These are phyloP conservation scores for Syzygium malaccense DNA, from an alignment of 441 rosid genomes.

Conservation along the genomic window DNA sequence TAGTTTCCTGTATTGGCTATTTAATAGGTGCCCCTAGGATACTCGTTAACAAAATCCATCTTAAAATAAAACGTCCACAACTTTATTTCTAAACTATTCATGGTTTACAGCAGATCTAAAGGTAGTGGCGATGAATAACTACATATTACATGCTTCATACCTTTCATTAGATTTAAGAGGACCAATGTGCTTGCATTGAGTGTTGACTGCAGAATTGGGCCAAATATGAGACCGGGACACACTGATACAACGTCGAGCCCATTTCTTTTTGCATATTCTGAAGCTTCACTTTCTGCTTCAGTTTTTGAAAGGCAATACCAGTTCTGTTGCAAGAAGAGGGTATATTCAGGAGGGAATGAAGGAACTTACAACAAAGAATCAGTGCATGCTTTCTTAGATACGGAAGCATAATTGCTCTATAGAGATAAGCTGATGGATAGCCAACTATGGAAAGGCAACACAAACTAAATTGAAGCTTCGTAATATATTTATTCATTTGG, in stretches of 20 bases:
- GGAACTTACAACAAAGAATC: neutral
- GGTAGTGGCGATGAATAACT: neutral
- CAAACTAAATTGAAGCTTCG: neutral
- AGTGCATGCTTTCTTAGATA: neutral
- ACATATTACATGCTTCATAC: constrained; percentile 7
- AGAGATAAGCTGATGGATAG: neutral
- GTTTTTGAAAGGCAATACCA: constrained; percentile 68
- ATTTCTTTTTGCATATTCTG: constrained; percentile 35
- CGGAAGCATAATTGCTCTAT: neutral
- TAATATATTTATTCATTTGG: neutral
- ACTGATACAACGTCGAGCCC: constrained; percentile 47
- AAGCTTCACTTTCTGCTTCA: constrained; percentile 51
- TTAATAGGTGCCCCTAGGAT: neutral
- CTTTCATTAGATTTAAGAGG: constrained; percentile 44
- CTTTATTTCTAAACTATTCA: neutral
- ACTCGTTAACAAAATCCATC: neutral
- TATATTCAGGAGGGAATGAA: neutral
- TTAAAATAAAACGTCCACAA: neutral
- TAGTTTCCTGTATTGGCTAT: neutral
- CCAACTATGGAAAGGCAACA: neutral
- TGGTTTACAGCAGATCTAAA: neutral
- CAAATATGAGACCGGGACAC: constrained; percentile 41
- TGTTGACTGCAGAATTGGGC: constrained; percentile 49
- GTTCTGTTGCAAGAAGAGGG: constrained; percentile 23
- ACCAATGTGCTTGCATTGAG: constrained; percentile 44